Evolutionary conservation across 179 eudicot genomes (phyloP).

Genomic region (Beta macrorhiza): DNA sequence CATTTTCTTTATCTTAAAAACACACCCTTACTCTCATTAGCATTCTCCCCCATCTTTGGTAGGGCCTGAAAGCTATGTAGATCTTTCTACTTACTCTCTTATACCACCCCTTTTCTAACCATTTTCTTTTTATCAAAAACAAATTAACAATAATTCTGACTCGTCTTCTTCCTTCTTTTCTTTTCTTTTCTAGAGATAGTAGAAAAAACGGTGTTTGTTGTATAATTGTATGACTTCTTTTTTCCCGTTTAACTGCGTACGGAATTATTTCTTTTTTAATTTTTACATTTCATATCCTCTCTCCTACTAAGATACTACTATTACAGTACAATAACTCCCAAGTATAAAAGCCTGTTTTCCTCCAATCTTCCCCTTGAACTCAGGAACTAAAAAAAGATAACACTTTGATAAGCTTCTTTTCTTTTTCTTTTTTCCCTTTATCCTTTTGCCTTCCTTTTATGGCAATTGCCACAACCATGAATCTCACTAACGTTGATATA

Average conservation of each 20-base stretch:
- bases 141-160: background rate
- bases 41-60: constrained; percentile 24
- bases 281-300: background rate
- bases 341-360: constrained; percentile 22
- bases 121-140: background rate
- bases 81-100: constrained; percentile 40
- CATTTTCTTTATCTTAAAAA: constrained; percentile 46
- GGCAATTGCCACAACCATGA: constrained; percentile 53
- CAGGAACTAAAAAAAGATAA: constrained; percentile 1
- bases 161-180: constrained; percentile 9
- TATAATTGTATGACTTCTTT: background rate
- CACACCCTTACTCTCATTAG: constrained; percentile 28
- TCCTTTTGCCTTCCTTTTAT: constrained; percentile 30
- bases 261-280: background rate
- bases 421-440: background rate
- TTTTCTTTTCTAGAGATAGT: background rate
- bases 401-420: background rate
- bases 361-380: constrained; percentile 3
- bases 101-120: background rate
- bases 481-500: constrained; percentile 40
- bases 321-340: constrained; percentile 21
- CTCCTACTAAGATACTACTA: too few species aligned
- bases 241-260: background rate
- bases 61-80: constrained; percentile 51
- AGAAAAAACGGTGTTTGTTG: background rate